These are phyloP conservation scores for Acarospora socialis DNA, from an alignment of 2,329 filamentous ascomycete genomes.

Conservation along the genomic window DNA sequence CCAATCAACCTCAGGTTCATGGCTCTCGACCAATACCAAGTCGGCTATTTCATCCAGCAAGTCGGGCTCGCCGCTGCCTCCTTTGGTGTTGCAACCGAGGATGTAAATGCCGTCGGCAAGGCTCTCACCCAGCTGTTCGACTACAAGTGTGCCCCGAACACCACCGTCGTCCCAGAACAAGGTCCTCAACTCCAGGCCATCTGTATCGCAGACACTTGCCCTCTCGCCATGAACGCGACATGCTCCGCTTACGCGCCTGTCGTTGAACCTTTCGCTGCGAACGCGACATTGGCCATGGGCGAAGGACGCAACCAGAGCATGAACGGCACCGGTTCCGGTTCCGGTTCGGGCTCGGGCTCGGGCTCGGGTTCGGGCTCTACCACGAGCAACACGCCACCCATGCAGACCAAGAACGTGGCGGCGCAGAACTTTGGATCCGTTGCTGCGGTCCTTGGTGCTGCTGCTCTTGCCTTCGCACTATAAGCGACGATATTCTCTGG, in stretches of 20 bases:
- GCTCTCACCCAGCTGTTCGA: slow-evolving; percentile 39
- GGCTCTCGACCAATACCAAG: slow-evolving; percentile 36
- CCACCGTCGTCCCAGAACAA: slow-evolving; percentile 32
- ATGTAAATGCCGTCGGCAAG: slow-evolving; percentile 35
- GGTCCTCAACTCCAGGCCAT: slow-evolving; percentile 39
- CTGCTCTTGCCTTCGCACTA: no score
- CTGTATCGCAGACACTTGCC: slow-evolving; percentile 40
- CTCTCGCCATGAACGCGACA: slow-evolving; percentile 29
- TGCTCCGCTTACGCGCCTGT: slow-evolving; percentile 23
- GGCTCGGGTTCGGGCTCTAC: no score
- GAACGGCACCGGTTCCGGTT: no score
- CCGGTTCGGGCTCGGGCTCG: no score
- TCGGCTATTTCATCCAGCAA: slow-evolving; percentile 46
- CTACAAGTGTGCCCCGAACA: slow-evolving; percentile 35
- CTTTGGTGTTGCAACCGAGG: slow-evolving; percentile 43
- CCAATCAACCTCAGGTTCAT: slow-evolving; percentile 31
- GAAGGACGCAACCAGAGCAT: no score
- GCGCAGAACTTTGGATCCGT: no score
- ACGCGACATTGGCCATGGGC: slow-evolving; percentile 10
- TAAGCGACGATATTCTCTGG: no score
- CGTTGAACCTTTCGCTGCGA: slow-evolving; percentile 14
- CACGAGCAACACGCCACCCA: no score
- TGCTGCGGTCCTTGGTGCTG: no score
- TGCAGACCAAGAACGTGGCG: no score
- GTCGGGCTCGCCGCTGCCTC: slow-evolving; percentile 42